These are phyloP conservation scores for Microstegium vimineum DNA, from an alignment of 176 grass and related monocot genomes.

Conservation along the genomic window DNA sequence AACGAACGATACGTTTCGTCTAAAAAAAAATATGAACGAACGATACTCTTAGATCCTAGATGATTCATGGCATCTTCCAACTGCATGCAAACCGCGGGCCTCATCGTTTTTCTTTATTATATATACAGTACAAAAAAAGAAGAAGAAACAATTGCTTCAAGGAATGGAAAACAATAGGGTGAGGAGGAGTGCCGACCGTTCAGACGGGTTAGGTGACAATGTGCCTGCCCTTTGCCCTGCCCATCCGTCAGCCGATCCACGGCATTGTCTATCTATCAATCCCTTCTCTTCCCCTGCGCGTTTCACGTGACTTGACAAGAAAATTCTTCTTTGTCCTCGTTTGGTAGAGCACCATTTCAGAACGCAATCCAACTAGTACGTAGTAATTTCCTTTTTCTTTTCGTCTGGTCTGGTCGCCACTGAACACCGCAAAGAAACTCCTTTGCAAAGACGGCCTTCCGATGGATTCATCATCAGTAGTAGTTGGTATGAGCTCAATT, in stretches of 20 bases:
- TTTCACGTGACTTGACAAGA: constrained; percentile 37
- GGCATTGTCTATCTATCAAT: neutral
- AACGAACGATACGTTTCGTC: too few species aligned
- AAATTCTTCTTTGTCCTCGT: constrained; percentile 14
- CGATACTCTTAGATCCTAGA: neutral
- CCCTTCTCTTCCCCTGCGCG: neutral
- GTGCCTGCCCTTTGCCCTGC: too few species aligned
- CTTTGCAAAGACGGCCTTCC: neutral
- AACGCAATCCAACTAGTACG: constrained; percentile 5
- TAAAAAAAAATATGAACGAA: too few species aligned
- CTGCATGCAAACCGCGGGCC: neutral
- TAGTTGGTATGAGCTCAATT: too few species aligned
- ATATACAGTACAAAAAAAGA: too few species aligned
- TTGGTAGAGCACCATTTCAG: constrained; percentile 26
- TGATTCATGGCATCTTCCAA: neutral
- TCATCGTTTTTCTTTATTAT: neutral
- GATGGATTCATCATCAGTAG: neutral
- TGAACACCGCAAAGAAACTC: neutral
- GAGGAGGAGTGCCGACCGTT: neutral
- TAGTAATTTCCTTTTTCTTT: too few species aligned
- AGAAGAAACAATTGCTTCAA: neutral
- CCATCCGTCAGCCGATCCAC: neutral
- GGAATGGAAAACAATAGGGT: neutral
- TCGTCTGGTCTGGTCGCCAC: neutral
- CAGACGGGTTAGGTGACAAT: neutral